Evolutionary conservation across 768 basidiomycete species (phyloP), one percentile per base, ranked within the genome.

Genomic region (Auricularia heimuer): DNA sequence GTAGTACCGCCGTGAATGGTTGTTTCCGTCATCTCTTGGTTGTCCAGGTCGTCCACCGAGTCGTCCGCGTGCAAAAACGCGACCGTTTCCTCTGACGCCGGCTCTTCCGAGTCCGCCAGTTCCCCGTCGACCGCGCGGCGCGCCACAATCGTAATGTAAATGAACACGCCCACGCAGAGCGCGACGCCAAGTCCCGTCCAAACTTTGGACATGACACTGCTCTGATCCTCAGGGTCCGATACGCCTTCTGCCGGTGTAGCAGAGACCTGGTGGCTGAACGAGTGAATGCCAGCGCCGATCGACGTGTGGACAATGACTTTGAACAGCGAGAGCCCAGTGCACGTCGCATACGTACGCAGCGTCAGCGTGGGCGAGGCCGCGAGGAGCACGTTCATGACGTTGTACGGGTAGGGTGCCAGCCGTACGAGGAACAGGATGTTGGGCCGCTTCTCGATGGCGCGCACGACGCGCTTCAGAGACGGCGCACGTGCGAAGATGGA

Each of bases 371-470:
- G 87, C n/a, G 90, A 86, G 2, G 92, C 90, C 7, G 94, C 93
- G 61, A 97, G 83, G 61, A 97, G 85, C 71, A 89, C 91, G 78
- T 96, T 97, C 86, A 96, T 92, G 71, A 96, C 90, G 77, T 96
- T 96, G 79, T 90, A 92, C 0, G 89, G 91, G 73, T 93, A 92
- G 3, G 92, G 92, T n/a, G 90, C 93, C 64, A 94, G 81, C 62
- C 94, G 89, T 69, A 97, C 91, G 66, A 96, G 84, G 78, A 96
- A 93, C 21, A 97, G 85, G 3, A 97, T 81, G 71, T 87, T 87
- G 0, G 94, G 94, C 62, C 88, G 85, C 75, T 86, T 86, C 77
- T 95, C 92, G 69, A 97, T 89, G 29, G 93, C 93, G 42, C 86
- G 82, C 10, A 96, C 87, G 65, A 90, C 89, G 60, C 92, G 88